phyloP scores from a whole-genome alignment of 805 yeast genomes.

The Saccharomyces jurei region DNA sequence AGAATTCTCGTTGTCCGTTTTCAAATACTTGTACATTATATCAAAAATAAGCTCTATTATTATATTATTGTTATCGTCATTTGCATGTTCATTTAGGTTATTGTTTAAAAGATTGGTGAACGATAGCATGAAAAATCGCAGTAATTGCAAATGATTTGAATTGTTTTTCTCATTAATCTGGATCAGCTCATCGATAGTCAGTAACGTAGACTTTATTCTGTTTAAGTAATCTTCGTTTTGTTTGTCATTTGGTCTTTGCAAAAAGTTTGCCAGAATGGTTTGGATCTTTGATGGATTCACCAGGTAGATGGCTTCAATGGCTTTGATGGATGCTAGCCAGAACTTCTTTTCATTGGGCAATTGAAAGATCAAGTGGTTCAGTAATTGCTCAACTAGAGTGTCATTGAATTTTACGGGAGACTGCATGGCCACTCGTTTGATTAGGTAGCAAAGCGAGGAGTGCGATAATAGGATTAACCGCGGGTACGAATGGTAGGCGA shows the following conservation, averaged over 20 bases:
- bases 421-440: constrained; percentile 37
- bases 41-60: constrained; percentile 22
- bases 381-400: constrained; percentile 6
- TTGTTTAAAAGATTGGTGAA: constrained; percentile 30
- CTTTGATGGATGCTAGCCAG: constrained; percentile 26
- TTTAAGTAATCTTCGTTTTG: constrained; percentile 1
- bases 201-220: constrained; percentile 1
- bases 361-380: constrained; percentile 10
- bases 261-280: constrained; percentile 3
- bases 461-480: constrained; percentile 26
- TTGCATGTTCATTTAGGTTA: background rate
- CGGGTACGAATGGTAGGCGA: constrained; percentile 1
- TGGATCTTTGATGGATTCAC: constrained; percentile 14
- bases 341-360: constrained; percentile 17
- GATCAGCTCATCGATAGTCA: constrained; percentile 23
- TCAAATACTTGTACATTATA: constrained; percentile 18
- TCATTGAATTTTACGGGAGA: constrained; percentile 18
- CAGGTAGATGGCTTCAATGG: constrained; percentile 27
- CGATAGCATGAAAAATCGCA: constrained; percentile 27
- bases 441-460: constrained; percentile 38
- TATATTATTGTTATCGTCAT: constrained; percentile 16
- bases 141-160: constrained; percentile 24
- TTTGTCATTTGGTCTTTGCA: constrained; percentile 3
- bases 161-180: constrained; percentile 24
- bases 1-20: constrained; percentile 4